These are phyloP conservation scores for Epichloe gansuensis DNA, from an alignment of 2,329 filamentous ascomycete species.

Conservation along the genomic window DNA sequence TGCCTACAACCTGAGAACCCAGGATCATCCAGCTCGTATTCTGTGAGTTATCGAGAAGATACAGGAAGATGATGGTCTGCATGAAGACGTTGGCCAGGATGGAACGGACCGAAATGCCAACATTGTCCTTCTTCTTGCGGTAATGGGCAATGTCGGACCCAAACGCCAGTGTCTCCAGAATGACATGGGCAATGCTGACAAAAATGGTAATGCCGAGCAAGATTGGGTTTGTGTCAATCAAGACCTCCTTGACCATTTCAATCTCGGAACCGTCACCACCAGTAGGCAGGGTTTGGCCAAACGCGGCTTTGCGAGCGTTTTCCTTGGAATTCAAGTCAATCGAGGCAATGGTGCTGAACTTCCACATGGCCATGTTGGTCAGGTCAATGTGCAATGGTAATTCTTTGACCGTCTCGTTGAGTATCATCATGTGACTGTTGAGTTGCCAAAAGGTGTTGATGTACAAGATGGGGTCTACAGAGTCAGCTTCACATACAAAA, in stretches of 20 bases:
- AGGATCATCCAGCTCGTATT: conserved; percentile 99
- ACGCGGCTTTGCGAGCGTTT: conserved; percentile 64
- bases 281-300: conserved; percentile 56
- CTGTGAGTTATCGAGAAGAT: conserved; percentile 92
- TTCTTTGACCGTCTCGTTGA: conserved; percentile 79
- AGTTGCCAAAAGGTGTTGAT: conserved; percentile 98
- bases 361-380: conserved; percentile 74
- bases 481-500: conserved; percentile 9
- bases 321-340: conserved; percentile 84
- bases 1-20: conserved; percentile 78
- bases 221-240: conserved; percentile 88
- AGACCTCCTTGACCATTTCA: conserved; percentile 92
- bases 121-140: conserved; percentile 99
- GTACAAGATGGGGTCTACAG: conserved; percentile 64
- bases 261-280: conserved; percentile 87
- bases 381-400: conserved; percentile 76
- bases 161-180: conserved; percentile 93
- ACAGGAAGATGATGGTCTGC: conserved; percentile 91
- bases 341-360: conserved; percentile 74
- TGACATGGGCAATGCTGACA: conserved; percentile 80
- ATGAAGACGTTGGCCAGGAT: conserved; percentile 97
- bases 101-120: conserved; percentile 89
- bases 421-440: conserved; percentile 74
- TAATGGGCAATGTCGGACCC: conserved; percentile 96
- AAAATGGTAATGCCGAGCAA: conserved; percentile 74